phyloP scores from a whole-genome alignment of 768 basidiomycete genomes.

The Psilocybe tampanensis region DNA sequence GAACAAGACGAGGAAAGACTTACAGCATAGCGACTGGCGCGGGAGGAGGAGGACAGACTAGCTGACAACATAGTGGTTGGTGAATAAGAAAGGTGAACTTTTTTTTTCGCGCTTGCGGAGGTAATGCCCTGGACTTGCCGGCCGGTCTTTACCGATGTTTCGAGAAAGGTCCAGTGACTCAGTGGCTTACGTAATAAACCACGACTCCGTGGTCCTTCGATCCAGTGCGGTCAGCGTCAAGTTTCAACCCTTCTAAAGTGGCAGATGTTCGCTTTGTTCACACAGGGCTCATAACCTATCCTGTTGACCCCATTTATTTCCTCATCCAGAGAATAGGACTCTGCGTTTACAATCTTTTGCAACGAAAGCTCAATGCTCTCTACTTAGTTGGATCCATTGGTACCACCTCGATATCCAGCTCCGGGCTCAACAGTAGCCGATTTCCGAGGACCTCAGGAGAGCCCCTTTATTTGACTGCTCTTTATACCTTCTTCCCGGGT shows the following conservation, averaged over 20 bases:
- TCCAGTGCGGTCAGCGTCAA: neutral
- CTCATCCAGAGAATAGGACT: too few relatives aligned
- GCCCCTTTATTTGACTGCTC: neutral
- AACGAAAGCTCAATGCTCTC: too few relatives aligned
- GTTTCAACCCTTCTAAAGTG: too few relatives aligned
- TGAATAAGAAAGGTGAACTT: slow-evolving; percentile 46
- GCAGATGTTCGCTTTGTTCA: too few relatives aligned
- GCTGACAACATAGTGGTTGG: slow-evolving; percentile 71
- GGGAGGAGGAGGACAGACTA: slow-evolving; percentile 62
- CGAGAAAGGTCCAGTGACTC: slow-evolving; percentile 30
- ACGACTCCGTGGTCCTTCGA: neutral
- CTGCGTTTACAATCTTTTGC: too few relatives aligned
- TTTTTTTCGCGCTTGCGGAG: slow-evolving; percentile 40
- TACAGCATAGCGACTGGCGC: slow-evolving; percentile 68
- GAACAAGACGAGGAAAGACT: slow-evolving; percentile 19
- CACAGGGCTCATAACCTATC: too few relatives aligned
- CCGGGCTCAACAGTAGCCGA: slow-evolving; percentile 6
- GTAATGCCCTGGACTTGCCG: slow-evolving; percentile 38
- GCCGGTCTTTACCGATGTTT: slow-evolving; percentile 44
- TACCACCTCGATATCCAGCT: neutral
- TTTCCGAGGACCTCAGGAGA: neutral
- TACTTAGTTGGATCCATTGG: too few relatives aligned
- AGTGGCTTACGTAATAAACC: neutral
- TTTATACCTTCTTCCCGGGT: neutral
- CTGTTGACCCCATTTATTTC: too few relatives aligned